Base-by-base conservation (phyloP, 257 asterid genomes). In the Cinchona pubescens region DNA sequence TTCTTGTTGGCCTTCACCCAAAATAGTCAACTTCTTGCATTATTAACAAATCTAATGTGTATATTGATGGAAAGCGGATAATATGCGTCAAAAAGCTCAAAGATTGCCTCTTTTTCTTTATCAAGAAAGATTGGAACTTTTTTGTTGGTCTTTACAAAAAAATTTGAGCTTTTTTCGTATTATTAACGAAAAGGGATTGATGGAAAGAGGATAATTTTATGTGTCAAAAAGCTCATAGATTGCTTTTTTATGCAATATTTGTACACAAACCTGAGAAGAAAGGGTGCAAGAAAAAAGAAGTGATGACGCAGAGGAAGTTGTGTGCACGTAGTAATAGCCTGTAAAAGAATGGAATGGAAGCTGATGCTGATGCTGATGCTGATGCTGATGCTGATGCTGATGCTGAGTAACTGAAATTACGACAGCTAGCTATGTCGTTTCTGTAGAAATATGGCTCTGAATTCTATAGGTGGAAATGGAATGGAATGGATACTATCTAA, bases 291-390 rank as follows among this genome's bases (percentile, higher is more conserved):
- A 32, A 5, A 29, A 32, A 5, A 58, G 14, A 43, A 53, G 35
- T 65, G 74, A 55, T 59, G 71, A n/a, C n/a, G n/a, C 19, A 78
- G 68, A 23, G 46, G 45, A 42, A 67, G 63, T 55, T 14, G 75
- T 19, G 77, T 29, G 73, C 75, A 63, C 56, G 77, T 46, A 62
- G 42, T 53, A 5, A 6, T 64, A 72, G 23, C 40, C 23, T 53
- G 45, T 67, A 38, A 12, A 64, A 23, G n/a, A 29, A n/a, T 55
- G 4, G 15, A 62, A 49, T n/a, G 2, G 51, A 56, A 67, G 69
- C 62, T 63, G 67, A 75, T 78, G n/a, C n/a, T n/a, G n/a, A 35
- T 35, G 15, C 27, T 21, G 59, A 30, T n/a, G 14, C 12, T 19
- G n/a, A 82, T 69, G 68, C 68, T 43, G 69, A 35, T 35, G 15